Percentiles rank a stretch among this genome's conserved stretches.
Conservation (phyloP, 257 asterid genomes). For the Plantago major region DNA sequence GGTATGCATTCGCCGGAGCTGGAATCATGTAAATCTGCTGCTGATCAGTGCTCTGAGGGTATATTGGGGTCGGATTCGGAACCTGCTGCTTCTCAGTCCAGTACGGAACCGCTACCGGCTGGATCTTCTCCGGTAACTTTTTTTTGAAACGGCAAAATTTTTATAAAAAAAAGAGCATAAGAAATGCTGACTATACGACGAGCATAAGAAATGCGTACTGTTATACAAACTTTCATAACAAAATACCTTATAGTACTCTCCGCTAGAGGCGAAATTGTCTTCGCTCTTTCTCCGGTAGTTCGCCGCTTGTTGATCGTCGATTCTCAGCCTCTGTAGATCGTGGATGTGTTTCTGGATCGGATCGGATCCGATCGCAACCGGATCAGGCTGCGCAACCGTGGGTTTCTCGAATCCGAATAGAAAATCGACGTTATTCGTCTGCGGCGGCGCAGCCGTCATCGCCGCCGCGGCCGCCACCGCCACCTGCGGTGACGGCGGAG, state of each 20-base stretch:
- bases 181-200: too few species aligned
- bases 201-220: too few species aligned
- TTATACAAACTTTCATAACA: too few species aligned
- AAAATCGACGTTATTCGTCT: slow-evolving; percentile 47
- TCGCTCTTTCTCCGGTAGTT: slow-evolving; percentile 48
- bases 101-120: slow-evolving; percentile 41
- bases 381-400: slow-evolving; percentile 27
- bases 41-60: slow-evolving; percentile 35
- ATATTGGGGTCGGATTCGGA: slow-evolving; percentile 37
- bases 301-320: slow-evolving; percentile 67
- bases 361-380: slow-evolving; percentile 37
- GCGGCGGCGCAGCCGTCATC: slow-evolving; percentile 32
- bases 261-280: slow-evolving; percentile 47
- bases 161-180: too few species aligned
- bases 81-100: slow-evolving; percentile 74
- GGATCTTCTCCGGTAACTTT: slow-evolving; percentile 49
- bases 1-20: slow-evolving; percentile 50
- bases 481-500: slow-evolving; percentile 23
- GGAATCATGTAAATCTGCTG: slow-evolving; percentile 79
- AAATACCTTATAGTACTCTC: slow-evolving; percentile 60
- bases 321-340: slow-evolving; percentile 76
- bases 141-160: too few species aligned
- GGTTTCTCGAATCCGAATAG: slow-evolving; percentile 71
- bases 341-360: slow-evolving; percentile 96
- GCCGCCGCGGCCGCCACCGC: slow-evolving; percentile 21